phyloP scores from a whole-genome alignment of 768 basidiomycete species.

The Mycena venus region DNA sequence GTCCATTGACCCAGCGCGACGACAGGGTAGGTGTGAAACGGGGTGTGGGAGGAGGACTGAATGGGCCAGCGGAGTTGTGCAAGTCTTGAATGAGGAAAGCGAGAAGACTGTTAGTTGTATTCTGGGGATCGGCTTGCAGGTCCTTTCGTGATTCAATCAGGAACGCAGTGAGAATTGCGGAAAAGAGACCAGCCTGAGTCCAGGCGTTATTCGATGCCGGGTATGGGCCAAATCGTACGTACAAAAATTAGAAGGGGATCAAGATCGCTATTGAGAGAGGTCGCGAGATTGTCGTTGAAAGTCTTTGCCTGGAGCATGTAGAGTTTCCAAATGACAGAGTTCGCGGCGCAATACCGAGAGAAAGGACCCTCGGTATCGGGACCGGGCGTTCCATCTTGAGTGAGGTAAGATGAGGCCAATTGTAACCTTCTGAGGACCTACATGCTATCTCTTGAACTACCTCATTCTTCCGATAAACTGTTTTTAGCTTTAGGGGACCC shows the following conservation, averaged over 20 bases:
- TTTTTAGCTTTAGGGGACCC: too few relatives aligned
- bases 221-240: too few relatives aligned
- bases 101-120: not conserved
- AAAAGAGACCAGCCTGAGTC: not conserved
- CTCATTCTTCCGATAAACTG: too few relatives aligned
- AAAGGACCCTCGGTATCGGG: not conserved
- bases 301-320: not conserved
- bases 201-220: not conserved
- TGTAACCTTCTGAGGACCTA: not conserved
- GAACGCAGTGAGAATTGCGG: not conserved
- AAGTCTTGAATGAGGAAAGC: not conserved
- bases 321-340: not conserved
- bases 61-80: not conserved
- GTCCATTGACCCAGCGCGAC: not conserved
- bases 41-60: too few relatives aligned
- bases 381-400: not conserved
- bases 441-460: not conserved
- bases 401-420: not conserved
- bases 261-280: not conserved
- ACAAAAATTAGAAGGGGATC: not conserved
- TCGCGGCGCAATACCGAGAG: not conserved
- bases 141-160: not conserved
- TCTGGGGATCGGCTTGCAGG: not conserved
- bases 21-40: not conserved
- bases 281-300: not conserved